Evolutionary conservation across 306 rosid species (phyloP).

Genomic region (Dicorynia guianensis): DNA sequence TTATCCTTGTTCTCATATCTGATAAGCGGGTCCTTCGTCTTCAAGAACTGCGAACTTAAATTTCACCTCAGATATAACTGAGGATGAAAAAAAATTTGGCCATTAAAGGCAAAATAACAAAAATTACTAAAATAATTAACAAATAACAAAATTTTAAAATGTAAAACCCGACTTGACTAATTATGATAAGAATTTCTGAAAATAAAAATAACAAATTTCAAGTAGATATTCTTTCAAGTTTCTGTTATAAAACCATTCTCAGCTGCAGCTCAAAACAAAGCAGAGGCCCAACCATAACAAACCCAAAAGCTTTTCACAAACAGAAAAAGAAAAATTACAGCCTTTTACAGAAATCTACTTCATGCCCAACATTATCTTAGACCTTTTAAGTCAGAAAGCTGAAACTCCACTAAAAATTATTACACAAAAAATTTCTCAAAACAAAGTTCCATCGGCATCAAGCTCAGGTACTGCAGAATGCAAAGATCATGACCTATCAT

Average conservation of each 20-base stretch:
- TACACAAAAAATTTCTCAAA: background rate
- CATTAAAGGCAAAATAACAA: slow-evolving; percentile 34
- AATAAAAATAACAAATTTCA: background rate
- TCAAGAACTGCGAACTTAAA: slow-evolving; percentile 33
- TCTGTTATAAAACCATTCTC: background rate
- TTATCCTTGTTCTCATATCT: slow-evolving; percentile 17
- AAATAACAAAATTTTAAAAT: background rate
- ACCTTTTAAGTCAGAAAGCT: slow-evolving; percentile 47
- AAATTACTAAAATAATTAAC: slow-evolving; percentile 38
- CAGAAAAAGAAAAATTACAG: slow-evolving; percentile 23
- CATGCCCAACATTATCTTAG: slow-evolving; percentile 35
- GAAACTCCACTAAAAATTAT: slow-evolving; percentile 26
- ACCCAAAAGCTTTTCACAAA: slow-evolving; percentile 28
- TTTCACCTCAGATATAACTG: slow-evolving; percentile 34
- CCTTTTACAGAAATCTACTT: slow-evolving; percentile 40
- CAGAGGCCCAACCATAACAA: slow-evolving; percentile 23
- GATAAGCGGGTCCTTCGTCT: slow-evolving; percentile 24
- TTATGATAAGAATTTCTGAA: slow-evolving; percentile 18
- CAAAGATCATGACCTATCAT: slow-evolving; percentile 64
- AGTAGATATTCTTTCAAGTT: background rate
- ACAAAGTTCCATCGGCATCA: slow-evolving; percentile 35
- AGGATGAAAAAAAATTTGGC: slow-evolving; percentile 16
- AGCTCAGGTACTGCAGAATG: slow-evolving; percentile 48
- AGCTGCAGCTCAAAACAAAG: slow-evolving; percentile 18
- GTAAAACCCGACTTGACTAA: slow-evolving; percentile 18